Percentiles rank a stretch among this genome's conserved stretches.
Conservation (phyloP, 2,329 filamentous ascomycete species). For the Alternaria angustiovoidea region DNA sequence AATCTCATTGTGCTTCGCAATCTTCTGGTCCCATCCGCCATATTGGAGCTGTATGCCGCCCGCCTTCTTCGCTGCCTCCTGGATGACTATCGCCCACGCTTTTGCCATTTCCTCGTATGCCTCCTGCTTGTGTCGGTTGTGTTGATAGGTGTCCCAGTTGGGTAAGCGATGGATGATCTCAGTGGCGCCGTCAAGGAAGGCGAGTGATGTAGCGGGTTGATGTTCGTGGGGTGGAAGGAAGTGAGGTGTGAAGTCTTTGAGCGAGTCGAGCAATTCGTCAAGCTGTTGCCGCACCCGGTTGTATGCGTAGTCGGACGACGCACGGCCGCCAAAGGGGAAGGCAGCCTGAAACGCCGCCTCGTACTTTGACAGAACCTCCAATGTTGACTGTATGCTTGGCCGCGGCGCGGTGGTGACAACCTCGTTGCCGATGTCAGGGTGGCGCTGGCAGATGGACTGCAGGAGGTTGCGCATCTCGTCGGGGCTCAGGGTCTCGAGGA, state of each 20-base stretch:
- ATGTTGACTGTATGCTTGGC: conserved; percentile 81
- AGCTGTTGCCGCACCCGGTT: conserved; percentile 88
- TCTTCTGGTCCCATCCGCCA: conserved; percentile 88
- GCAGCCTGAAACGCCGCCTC: conserved; percentile 78
- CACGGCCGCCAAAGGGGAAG: conserved; percentile 84
- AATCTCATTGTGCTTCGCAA: conserved; percentile 86
- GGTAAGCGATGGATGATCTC: conserved; percentile 89
- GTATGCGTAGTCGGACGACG: conserved; percentile 91
- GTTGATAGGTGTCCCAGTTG: conserved; percentile 86
- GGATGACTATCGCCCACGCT: conserved; percentile 91
- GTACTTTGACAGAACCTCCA: conserved; percentile 83
- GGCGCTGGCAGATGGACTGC: conserved; percentile 89
- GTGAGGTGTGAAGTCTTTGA: conserved; percentile 93
- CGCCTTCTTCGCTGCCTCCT: conserved; percentile 87
- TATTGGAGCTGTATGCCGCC: conserved; percentile 90
- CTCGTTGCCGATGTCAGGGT: conserved; percentile 85
- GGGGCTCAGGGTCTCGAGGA: conserved; percentile 93
- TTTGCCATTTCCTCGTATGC: conserved; percentile 96
- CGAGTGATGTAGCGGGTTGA: conserved; percentile 82
- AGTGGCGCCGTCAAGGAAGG: conserved; percentile 89
- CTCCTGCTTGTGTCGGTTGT: conserved; percentile 92
- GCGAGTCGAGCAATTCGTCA: conserved; percentile 81
- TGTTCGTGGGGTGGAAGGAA: conserved; percentile 91
- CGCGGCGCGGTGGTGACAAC: conserved; percentile 84
- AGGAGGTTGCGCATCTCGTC: conserved; percentile 84